phyloP scores from a whole-genome alignment of 2,329 filamentous ascomycete species.

The Claviceps sp. region DNA sequence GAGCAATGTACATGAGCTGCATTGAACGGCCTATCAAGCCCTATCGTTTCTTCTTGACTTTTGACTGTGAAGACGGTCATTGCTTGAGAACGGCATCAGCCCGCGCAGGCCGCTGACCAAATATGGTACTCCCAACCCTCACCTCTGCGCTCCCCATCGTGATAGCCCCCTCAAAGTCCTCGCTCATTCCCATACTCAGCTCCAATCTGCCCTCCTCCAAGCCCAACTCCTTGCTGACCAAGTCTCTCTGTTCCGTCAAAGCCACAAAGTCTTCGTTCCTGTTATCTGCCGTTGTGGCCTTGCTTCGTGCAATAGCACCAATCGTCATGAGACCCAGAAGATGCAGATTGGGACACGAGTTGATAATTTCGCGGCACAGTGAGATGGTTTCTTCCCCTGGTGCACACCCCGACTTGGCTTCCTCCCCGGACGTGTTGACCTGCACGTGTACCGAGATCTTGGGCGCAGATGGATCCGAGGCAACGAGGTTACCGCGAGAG shows the following conservation, averaged over 20 bases:
- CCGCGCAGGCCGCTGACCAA: slow-evolving; percentile 69
- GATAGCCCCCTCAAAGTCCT: slow-evolving; percentile 87
- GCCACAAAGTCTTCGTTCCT: slow-evolving; percentile 82
- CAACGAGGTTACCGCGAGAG: slow-evolving; percentile 49
- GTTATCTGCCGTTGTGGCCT: slow-evolving; percentile 56
- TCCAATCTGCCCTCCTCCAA: slow-evolving; percentile 48
- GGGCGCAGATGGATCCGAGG: slow-evolving; percentile 22
- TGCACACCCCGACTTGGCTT: slow-evolving; percentile 67
- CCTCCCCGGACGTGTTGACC: slow-evolving; percentile 88
- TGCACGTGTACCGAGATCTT: slow-evolving; percentile 72
- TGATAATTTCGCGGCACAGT: slow-evolving; percentile 57
- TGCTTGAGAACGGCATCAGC: slow-evolving; percentile 58
- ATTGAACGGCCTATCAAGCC: too few relatives aligned
- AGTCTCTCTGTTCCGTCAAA: slow-evolving; percentile 56
- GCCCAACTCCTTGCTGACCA: slow-evolving; percentile 42
- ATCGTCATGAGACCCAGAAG: slow-evolving; percentile 93
- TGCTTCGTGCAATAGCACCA: slow-evolving; percentile 78
- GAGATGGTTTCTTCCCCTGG: slow-evolving; percentile 48
- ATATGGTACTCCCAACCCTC: slow-evolving; percentile 85
- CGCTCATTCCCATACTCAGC: slow-evolving; percentile 97
- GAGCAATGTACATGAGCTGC: too few relatives aligned
- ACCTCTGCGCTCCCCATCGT: slow-evolving; percentile 77
- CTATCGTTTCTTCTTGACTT: too few relatives aligned
- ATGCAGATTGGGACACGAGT: slow-evolving; percentile 58
- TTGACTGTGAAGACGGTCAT: slow-evolving; percentile 12